Percentiles rank a stretch among this genome's conserved stretches.
phyloP scores from a whole-genome alignment of 2,329 filamentous ascomycete species.

The Harringtonia lauricola region DNA sequence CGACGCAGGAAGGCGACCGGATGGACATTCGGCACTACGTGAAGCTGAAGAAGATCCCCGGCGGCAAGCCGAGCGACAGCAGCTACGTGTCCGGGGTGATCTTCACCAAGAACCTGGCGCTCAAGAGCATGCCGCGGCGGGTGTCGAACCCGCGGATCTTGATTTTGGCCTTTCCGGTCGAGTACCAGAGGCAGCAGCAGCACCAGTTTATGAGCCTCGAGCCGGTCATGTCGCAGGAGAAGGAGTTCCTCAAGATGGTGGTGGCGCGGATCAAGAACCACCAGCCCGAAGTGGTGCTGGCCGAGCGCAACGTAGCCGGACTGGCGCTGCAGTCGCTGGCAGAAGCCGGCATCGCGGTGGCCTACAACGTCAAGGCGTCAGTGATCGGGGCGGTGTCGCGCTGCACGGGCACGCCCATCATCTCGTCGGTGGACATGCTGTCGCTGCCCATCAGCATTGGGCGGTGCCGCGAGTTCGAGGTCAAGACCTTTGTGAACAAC shows the following conservation, averaged over 20 bases:
- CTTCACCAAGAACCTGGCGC: conserved; percentile 90
- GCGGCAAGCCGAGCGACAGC: conserved; percentile 80
- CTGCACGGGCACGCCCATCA: conserved; percentile 83
- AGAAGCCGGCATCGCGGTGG: conserved; percentile 82
- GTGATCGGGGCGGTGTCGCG: conserved; percentile 91
- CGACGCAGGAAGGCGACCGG: conserved; percentile 81
- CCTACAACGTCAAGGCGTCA: conserved; percentile 92
- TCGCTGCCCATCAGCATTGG: conserved; percentile 68
- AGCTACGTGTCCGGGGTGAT: conserved; percentile 95
- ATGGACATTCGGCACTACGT: conserved; percentile 98
- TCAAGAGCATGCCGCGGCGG: conserved; percentile 90
- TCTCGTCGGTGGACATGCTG: conserved; percentile 91
- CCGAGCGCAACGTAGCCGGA: conserved; percentile 86
- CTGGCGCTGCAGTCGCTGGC: conserved; percentile 81
- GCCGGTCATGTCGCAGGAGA: conserved; percentile 91
- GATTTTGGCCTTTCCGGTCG: conserved; percentile 88
- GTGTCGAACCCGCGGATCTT: conserved; percentile 78
- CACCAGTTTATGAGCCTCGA: conserved; percentile 97
- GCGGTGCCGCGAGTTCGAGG: conserved; percentile 76
- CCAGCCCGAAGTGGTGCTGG: conserved; percentile 76
- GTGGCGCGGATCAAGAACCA: conserved; percentile 84
- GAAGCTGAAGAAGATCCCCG: conserved; percentile 92
- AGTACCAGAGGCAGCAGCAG: conserved; percentile 82
- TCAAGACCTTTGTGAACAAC: conserved; percentile 86
- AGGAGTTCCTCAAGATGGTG: conserved; percentile 83